phyloP scores from a whole-genome alignment of 148 eudicot species.

The Oxyria digyna region DNA sequence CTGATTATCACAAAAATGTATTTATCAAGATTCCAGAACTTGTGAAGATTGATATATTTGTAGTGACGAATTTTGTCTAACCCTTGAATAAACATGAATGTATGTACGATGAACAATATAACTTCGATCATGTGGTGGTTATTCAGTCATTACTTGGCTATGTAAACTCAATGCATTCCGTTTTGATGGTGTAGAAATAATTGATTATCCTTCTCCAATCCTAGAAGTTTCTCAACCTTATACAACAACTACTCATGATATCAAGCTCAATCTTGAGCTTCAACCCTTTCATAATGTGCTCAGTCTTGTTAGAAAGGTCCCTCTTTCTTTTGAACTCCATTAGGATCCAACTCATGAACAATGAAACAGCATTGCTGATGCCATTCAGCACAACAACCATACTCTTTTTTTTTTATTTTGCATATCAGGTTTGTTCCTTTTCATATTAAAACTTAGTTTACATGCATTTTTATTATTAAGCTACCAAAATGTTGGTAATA shows the following conservation, averaged over 20 bases:
- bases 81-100: no score
- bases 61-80: no score
- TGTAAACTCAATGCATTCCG: conserved; percentile 46
- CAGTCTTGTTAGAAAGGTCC: conserved; percentile 78
- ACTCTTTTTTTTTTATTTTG: conserved; percentile 95
- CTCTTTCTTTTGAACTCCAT: neutral
- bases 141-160: conserved; percentile 16
- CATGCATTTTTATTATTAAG: no score
- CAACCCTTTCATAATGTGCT: conserved; percentile 80
- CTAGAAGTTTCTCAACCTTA: conserved; percentile 89
- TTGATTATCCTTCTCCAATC: conserved; percentile 94
- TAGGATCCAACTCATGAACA: conserved; percentile 86
- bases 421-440: conserved; percentile 56
- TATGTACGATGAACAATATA: no score
- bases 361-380: conserved; percentile 84
- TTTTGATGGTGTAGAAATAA: conserved; percentile 55
- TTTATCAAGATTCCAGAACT: no score
- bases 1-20: no score
- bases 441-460: no score
- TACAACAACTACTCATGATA: conserved; percentile 33
- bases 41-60: no score
- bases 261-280: conserved; percentile 82
- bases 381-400: conserved; percentile 74
- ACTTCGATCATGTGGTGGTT: no score
- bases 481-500: no score